Evolutionary conservation across 164 flowering plant genomes (phyloP), one percentile per base, ranked within the genome.

Genomic region (Vitis rupestris): DNA sequence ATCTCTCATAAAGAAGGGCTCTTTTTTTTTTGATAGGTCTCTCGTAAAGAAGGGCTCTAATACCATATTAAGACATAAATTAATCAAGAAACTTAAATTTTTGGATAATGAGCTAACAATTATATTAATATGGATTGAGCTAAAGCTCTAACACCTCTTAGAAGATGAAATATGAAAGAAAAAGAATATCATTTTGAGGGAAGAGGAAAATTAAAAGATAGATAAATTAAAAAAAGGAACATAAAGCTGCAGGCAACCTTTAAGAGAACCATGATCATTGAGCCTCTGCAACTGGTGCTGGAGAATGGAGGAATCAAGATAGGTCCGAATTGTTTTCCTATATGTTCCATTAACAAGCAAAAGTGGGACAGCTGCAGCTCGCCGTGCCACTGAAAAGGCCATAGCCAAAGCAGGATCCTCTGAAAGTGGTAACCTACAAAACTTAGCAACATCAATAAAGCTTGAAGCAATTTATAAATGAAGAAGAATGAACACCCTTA

Each of bases 371-470:
- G 97, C 98, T 67, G 98, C 92, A 72, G 97, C 97, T 83, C 97
- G 80, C 29, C 97, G 84, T 69, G 99, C 86, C 64, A 95, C 97
- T 16, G 99, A 89, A 72, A 95, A 95, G 31, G 97, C 98, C 99
- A 95, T 95, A n/a, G 98, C 97, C 74, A 95, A 83, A 78, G 98
- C 97, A 82, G 98, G 97, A 78, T 95, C 99, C 72, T 95, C 97
- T 3, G 99, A 91, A 50, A 95, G 94, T 23, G 97, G 70, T 74
- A 94, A 80, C 89, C 98, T 94, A 76, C 37, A 79, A 67, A 65
- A 3, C 14, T 71, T 15, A 59, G 52, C 17, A 65, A 31, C 60
- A 58, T 68, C 19, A 77, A 67, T 61, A 69, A 48, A 68, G 14
- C 57, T 10, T 10, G 14, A 1, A 50, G 60, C 16, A 10, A 59